Percentiles rank a stretch among this genome's conserved stretches.
phyloP scores from a whole-genome alignment of 768 basidiomycete genomes.

The Mycena venus region DNA sequence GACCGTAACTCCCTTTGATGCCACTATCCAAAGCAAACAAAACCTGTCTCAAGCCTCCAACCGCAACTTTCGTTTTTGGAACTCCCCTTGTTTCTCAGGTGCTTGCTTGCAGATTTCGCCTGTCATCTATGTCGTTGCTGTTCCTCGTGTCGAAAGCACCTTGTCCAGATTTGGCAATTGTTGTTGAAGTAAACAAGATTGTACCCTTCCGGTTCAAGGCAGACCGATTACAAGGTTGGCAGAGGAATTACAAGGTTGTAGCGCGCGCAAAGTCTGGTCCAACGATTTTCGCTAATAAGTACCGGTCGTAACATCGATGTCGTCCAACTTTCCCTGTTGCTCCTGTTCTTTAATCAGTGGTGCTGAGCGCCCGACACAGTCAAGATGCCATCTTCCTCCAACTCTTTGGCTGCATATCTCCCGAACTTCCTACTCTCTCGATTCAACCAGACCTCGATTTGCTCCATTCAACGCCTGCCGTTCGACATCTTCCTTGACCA shows the following conservation, averaged over 20 bases:
- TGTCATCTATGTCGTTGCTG: neutral
- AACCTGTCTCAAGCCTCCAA: too few relatives aligned
- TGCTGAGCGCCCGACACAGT: slow-evolving; percentile 24
- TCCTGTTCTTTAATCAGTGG: neutral
- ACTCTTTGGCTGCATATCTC: slow-evolving; percentile 32
- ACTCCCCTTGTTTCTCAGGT: too few relatives aligned
- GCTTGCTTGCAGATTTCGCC: too few relatives aligned
- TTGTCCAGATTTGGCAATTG: slow-evolving; percentile 27
- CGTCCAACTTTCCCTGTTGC: neutral
- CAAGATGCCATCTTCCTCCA: slow-evolving; percentile 25
- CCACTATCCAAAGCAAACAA: too few relatives aligned
- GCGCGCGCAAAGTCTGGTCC: neutral
- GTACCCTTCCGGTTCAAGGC: slow-evolving; percentile 22
- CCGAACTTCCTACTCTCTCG: slow-evolving; percentile 38
- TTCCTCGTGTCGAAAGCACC: neutral
- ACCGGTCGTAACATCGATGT: neutral
- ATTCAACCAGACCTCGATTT: slow-evolving; percentile 31
- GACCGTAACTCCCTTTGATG: too few relatives aligned
- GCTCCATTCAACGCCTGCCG: slow-evolving; percentile 48
- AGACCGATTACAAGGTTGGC: slow-evolving; percentile 17
- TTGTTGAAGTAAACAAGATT: slow-evolving; percentile 16
- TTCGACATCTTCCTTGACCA: slow-evolving; percentile 58
- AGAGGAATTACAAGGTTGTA: slow-evolving; percentile 27
- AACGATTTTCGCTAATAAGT: slow-evolving; percentile 9
- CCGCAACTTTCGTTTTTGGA: too few relatives aligned